Percentiles rank a stretch among this genome's conserved stretches.
Evolutionary conservation across 331 rosid species (phyloP).

Genomic region (Malus hybrid): DNA sequence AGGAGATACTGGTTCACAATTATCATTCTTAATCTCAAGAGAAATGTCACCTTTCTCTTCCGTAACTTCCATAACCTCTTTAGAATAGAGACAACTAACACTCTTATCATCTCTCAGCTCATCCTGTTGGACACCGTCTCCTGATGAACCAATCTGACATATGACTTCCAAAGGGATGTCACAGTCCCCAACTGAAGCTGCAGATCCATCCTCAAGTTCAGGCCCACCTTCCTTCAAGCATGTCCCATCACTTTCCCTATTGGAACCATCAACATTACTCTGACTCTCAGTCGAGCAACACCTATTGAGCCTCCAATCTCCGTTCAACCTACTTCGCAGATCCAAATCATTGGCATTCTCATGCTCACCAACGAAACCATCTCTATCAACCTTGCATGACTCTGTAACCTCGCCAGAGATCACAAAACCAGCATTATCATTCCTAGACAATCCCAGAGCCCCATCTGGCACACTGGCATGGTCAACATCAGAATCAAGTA

Average conservation of each 20-base stretch:
- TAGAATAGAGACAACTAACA: slow-evolving; percentile 11
- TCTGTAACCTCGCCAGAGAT: slow-evolving; percentile 20
- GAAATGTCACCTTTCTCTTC: slow-evolving; percentile 15
- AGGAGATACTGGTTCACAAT: slow-evolving; percentile 20
- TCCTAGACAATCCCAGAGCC: slow-evolving; percentile 12
- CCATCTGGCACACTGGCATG: slow-evolving; percentile 13
- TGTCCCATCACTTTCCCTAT: slow-evolving; percentile 9
- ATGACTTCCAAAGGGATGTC: slow-evolving; percentile 16
- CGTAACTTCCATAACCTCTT: slow-evolving; percentile 11
- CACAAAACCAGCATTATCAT: slow-evolving; percentile 19
- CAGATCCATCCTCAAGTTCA: slow-evolving; percentile 22
- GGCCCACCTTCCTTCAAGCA: slow-evolving; percentile 20
- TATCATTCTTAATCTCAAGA: slow-evolving; percentile 18
- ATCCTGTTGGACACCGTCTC: slow-evolving; percentile 26
- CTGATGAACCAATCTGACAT: slow-evolving; percentile 13
- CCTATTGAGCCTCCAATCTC: slow-evolving; percentile 16
- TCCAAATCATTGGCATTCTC: slow-evolving; percentile 22
- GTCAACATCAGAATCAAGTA: slow-evolving; percentile 27
- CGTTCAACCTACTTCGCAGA: slow-evolving; percentile 17
- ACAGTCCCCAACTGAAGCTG: slow-evolving; percentile 1
- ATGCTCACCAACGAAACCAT: slow-evolving; percentile 19
- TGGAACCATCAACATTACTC: slow-evolving; percentile 19
- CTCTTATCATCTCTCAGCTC: slow-evolving; percentile 30
- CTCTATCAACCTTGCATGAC: slow-evolving; percentile 12
- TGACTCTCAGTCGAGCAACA: slow-evolving; percentile 26